A percentile compares a stretch with the other conserved stretches of the same genome.
Evolutionary conservation across 1,284 basidiomycete genomes (phyloP).

Genomic region (Heterobasidion occidentale): DNA sequence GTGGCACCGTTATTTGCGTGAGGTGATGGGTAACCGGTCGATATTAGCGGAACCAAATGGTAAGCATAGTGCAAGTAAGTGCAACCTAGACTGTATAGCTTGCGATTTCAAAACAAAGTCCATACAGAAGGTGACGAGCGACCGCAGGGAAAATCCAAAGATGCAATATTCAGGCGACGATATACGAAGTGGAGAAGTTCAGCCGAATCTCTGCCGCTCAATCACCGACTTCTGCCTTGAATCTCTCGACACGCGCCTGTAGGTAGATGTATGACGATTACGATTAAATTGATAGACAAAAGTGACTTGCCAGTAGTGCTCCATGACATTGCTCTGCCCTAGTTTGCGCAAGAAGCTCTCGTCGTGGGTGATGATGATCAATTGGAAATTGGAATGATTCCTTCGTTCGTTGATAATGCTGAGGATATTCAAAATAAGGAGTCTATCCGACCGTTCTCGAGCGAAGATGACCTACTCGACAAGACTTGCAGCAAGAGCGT

Average conservation of each 20-base stretch:
- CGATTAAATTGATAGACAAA: constrained; percentile 3
- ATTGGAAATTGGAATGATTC: constrained; percentile 88
- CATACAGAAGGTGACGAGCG: too few relatives aligned
- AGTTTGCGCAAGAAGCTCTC: constrained; percentile 83
- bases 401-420: constrained; percentile 92
- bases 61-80: too few relatives aligned
- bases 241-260: constrained; percentile 52
- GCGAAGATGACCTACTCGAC: constrained; percentile 63
- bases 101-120: too few relatives aligned
- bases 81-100: too few relatives aligned
- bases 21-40: too few relatives aligned
- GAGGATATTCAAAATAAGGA: constrained; percentile 1
- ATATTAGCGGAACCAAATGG: too few relatives aligned
- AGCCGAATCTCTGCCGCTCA: constrained; percentile 59
- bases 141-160: not conserved
- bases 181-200: not conserved
- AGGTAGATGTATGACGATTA: not conserved
- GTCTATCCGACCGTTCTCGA: not conserved
- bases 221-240: constrained; percentile 68
- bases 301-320: constrained; percentile 76
- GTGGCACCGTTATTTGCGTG: too few relatives aligned
- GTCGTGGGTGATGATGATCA: constrained; percentile 97
- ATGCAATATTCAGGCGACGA: not conserved
- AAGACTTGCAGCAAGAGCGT: constrained; percentile 85
- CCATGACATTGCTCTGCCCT: constrained; percentile 82